A percentile compares a stretch with the other conserved stretches of the same genome.
Evolutionary conservation across 2,329 filamentous ascomycete genomes (phyloP).

Genomic region (Colletotrichum sp.): DNA sequence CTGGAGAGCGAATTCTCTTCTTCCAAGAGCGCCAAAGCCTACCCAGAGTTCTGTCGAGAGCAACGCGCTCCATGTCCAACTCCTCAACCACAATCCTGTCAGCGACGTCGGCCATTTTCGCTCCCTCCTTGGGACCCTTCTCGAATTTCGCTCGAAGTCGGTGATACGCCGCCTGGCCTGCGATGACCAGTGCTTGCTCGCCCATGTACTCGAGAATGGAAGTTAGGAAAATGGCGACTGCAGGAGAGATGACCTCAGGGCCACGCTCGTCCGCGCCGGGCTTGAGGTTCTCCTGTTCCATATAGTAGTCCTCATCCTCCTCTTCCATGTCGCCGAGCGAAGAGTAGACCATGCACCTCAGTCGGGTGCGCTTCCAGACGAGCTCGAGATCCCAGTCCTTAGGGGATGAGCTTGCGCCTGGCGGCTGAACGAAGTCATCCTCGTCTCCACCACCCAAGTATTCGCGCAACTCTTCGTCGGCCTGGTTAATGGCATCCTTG

Average conservation of each 20-base stretch:
- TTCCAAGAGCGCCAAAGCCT: constrained; percentile 95
- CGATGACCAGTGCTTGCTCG: constrained; percentile 87
- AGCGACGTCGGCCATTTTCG: constrained; percentile 52
- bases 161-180: constrained; percentile 81
- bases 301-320: constrained; percentile 91
- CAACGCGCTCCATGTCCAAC: constrained; percentile 89
- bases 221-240: constrained; percentile 94
- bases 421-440: constrained; percentile 68
- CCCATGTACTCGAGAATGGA: constrained; percentile 94
- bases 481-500: constrained; percentile 80
- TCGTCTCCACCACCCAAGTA: constrained; percentile 82
- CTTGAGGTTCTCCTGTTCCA: constrained; percentile 78
- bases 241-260: constrained; percentile 79
- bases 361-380: constrained; percentile 89
- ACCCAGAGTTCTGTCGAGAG: constrained; percentile 86
- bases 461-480: constrained; percentile 86
- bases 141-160: constrained; percentile 65
- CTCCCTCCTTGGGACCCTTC: constrained; percentile 61
- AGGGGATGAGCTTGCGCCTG: constrained; percentile 49
- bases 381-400: constrained; percentile 87
- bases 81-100: constrained; percentile 86
- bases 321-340: constrained; percentile 97
- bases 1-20: constrained; percentile 74
- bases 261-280: constrained; percentile 60
- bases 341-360: constrained; percentile 98